Percentiles rank a stretch among this genome's conserved stretches.
Evolutionary conservation across 495 filamentous ascomycete genomes (phyloP).

Genomic region (Hypoxylon cercidicola): DNA sequence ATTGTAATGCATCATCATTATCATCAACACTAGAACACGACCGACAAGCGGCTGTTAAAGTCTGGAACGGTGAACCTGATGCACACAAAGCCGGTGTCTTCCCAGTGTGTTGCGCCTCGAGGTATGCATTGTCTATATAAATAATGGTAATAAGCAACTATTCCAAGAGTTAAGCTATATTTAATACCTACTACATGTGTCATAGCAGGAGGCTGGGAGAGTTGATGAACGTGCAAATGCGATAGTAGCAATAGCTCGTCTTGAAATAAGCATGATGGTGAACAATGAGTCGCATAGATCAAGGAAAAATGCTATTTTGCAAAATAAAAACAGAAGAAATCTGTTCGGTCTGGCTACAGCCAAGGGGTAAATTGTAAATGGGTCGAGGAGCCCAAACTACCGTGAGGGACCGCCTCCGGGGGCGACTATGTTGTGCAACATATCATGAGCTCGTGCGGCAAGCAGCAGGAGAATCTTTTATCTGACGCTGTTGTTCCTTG

Average conservation of each 20-base stretch:
- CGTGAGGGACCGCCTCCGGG: too few species aligned
- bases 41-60: background rate
- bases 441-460: too few species aligned
- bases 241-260: background rate
- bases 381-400: too few species aligned
- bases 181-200: slow-evolving; percentile 19
- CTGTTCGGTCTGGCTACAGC: too few species aligned
- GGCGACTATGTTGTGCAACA: too few species aligned
- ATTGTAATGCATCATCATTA: background rate
- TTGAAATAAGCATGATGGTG: slow-evolving; percentile 11
- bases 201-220: slow-evolving; percentile 14
- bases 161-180: background rate
- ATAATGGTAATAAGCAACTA: background rate
- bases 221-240: background rate
- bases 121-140: slow-evolving; percentile 17
- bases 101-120: slow-evolving; percentile 13
- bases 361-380: too few species aligned
- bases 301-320: too few species aligned
- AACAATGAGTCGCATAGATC: too few species aligned
- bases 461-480: too few species aligned
- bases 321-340: too few species aligned
- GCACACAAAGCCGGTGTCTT: slow-evolving; percentile 5
- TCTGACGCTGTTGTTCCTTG: too few species aligned
- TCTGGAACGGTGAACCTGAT: background rate
- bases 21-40: background rate